A percentile compares a stretch with the other conserved stretches of the same genome.
These are phyloP conservation scores for Boletales sp. DNA, from an alignment of 768 basidiomycete genomes.

Conservation along the genomic window DNA sequence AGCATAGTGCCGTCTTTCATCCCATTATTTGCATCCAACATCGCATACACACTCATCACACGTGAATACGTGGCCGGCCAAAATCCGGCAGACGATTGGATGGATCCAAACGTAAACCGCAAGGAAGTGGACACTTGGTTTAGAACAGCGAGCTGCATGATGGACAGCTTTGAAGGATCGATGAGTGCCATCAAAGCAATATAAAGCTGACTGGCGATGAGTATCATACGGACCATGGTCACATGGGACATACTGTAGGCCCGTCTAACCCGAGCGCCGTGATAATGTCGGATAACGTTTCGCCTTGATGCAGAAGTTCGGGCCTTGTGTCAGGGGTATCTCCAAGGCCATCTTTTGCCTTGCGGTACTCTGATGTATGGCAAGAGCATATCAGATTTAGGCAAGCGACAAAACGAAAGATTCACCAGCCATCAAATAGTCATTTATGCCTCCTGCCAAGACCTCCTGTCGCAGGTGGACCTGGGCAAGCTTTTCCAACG, in stretches of 20 bases:
- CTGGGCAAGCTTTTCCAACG: no score
- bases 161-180: constrained; percentile 23
- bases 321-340: constrained; percentile 8
- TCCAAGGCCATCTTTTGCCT: constrained; percentile 16
- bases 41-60: constrained; percentile 23
- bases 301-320: constrained; percentile 9
- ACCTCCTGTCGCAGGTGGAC: no score
- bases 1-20: constrained; percentile 24
- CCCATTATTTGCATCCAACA: constrained; percentile 15
- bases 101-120: constrained; percentile 16
- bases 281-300: constrained; percentile 6
- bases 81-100: constrained; percentile 2
- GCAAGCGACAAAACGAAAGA: background rate
- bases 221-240: background rate
- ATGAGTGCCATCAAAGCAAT: constrained; percentile 25
- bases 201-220: constrained; percentile 18
- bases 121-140: constrained; percentile 24
- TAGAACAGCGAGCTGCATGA: constrained; percentile 29
- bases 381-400: background rate
- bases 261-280: constrained; percentile 10
- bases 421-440: no score
- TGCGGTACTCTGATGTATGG: constrained; percentile 16
- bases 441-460: no score
- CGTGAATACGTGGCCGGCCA: constrained; percentile 17
- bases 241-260: constrained; percentile 11